Base-by-base conservation (phyloP, 495 filamentous ascomycete genomes). In the Podospora tetraspora region DNA sequence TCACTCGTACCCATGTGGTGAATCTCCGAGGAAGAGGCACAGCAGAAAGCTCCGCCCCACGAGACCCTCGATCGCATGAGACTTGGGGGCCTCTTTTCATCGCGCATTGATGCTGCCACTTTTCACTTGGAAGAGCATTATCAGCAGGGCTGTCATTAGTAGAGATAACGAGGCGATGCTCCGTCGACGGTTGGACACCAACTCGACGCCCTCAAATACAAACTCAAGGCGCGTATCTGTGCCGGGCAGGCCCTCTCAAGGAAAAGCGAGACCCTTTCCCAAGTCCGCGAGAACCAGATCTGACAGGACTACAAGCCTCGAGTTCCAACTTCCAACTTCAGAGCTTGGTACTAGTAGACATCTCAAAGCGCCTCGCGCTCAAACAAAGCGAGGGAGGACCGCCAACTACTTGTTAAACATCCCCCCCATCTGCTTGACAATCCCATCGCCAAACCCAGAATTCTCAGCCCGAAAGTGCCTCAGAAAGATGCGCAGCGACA, bases 401-500 rank as follows among this genome's bases (percentile, higher is more conserved):
- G 27, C 27, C 27, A 27, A 27, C 27, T 27, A 27, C 27, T 66
- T 66, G 22, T 66, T 66, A 24, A 66, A 66, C 64, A 66, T 11
- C 57, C 59, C 34, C 23, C 56, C 24, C 64, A 66, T 66, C 16
- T 43, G 57, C 64, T 66, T 66, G 11, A 59, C 52, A 66, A 66
- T 60, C 25, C 32, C 64, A 1, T 60, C 64, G 12, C 64, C 64
- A 37, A 66, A 66, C 16, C 37, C 9, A 9, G 22, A 13, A 11
- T 63, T 63, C 8, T 60, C 57, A 1, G 34, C 59, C 1, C 64
- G n/a, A 59, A 66, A 66, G 22, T 59, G 56, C 64, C 59, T 61
- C 57, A 66, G 25, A 34, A 66, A 66, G 25, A 66, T 60, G 16
- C 64, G 9, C 64, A 66, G 30, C 57, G 64, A 66, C 64, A 66